These are phyloP conservation scores for Ascodesmis nigricans DNA, from an alignment of 495 filamentous ascomycete genomes.

Conservation along the genomic window DNA sequence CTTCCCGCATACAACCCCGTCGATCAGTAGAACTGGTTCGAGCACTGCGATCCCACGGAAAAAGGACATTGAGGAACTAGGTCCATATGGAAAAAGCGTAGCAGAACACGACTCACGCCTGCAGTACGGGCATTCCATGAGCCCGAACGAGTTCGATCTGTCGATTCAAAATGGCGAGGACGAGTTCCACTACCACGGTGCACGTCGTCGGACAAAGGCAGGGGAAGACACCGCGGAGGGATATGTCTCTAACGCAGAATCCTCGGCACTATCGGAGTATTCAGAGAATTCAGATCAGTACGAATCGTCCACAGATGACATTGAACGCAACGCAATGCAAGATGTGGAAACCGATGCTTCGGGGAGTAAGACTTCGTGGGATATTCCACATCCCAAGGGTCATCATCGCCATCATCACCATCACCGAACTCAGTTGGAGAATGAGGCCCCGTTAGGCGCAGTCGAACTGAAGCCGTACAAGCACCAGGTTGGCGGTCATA, in stretches of 20 bases:
- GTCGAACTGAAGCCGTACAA: slow-evolving; percentile 93
- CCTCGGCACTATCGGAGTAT: slow-evolving; percentile 37
- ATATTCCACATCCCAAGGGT: slow-evolving; percentile 1
- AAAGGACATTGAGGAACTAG: too few relatives aligned
- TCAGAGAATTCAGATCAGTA: slow-evolving; percentile 31
- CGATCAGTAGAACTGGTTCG: slow-evolving; percentile 28
- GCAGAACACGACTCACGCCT: too few relatives aligned
- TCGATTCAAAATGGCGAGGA: slow-evolving; percentile 19
- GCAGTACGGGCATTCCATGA: too few relatives aligned
- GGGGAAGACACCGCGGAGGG: slow-evolving; percentile 21
- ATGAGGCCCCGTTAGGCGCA: slow-evolving; percentile 47
- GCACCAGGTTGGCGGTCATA: slow-evolving; percentile 93
- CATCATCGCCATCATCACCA: slow-evolving; percentile 5
- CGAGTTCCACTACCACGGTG: slow-evolving; percentile 17
- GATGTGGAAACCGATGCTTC: slow-evolving; percentile 30
- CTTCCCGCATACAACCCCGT: slow-evolving; percentile 52
- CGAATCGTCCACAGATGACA: slow-evolving; percentile 28
- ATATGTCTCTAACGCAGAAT: slow-evolving; percentile 25
- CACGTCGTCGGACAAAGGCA: slow-evolving; percentile 5
- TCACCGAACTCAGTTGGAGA: slow-evolving; percentile 18
- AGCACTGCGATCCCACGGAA: too few relatives aligned
- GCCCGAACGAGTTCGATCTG: slow-evolving; percentile 13
- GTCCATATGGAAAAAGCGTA: too few relatives aligned
- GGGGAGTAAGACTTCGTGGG: not conserved
- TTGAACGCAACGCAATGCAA: slow-evolving; percentile 31